A percentile compares a stretch with the other conserved stretches of the same genome.
These are phyloP conservation scores for Bolboschoenus planiculmis DNA, from an alignment of 176 grass and related monocot genomes.

Conservation along the genomic window DNA sequence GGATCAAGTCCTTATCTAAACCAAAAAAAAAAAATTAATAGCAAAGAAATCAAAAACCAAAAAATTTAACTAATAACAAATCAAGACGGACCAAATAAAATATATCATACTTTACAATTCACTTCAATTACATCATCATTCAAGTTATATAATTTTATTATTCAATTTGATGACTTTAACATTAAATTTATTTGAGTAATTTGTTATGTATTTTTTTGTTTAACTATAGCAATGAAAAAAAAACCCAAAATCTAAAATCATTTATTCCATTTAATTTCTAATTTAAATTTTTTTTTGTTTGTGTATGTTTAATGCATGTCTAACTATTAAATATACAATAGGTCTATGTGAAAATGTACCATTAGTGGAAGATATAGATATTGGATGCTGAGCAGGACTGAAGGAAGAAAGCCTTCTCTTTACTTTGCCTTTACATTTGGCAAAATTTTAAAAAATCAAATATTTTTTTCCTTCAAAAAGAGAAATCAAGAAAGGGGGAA, in stretches of 20 bases:
- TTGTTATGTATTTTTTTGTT: too few species aligned
- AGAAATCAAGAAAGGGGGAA: not conserved
- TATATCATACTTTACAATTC: not conserved
- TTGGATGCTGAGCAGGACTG: constrained; percentile 9
- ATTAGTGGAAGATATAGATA: constrained; percentile 15
- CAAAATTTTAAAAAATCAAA: not conserved
- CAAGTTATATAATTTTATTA: too few species aligned
- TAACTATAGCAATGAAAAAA: not conserved
- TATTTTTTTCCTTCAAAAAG: not conserved
- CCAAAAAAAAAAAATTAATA: too few species aligned
- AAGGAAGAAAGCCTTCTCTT: not conserved
- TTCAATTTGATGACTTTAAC: too few species aligned
- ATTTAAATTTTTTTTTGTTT: not conserved
- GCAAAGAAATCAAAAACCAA: too few species aligned
- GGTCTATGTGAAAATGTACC: not conserved
- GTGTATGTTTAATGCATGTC: not conserved
- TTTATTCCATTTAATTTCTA: not conserved
- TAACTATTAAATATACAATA: not conserved
- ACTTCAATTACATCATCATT: not conserved
- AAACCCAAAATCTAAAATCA: not conserved
- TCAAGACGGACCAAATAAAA: too few species aligned
- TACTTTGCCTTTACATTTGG: constrained; percentile 17
- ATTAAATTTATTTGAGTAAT: too few species aligned
- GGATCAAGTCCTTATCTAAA: too few species aligned
- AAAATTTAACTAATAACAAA: too few species aligned